Base-by-base conservation (phyloP, 257 asterid species). In the Jasminum sambac region DNA sequence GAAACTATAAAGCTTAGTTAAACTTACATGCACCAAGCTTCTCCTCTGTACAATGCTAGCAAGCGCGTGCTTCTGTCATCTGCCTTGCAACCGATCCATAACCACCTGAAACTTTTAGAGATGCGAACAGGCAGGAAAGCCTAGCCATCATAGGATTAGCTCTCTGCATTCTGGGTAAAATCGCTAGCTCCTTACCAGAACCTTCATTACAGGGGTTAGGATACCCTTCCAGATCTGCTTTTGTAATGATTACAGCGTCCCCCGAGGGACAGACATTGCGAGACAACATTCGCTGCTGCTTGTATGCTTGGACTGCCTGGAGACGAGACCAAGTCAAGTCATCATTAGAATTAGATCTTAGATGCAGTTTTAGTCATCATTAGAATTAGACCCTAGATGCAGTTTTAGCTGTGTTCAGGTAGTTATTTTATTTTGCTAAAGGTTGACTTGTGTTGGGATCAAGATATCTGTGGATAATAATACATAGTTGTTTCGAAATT, bases 181-280 rank as follows among this genome's bases (percentile, higher is more conserved):
- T 61, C 10, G 75, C 70, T 6, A 87, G 76, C 81, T 79, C 84
- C 86, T 79, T 86, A 66, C 86, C 76, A 5, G 76, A 70, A 65
- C 50, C 25, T 68, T 77, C 67, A 0, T 74, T 76, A 24, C 83
- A 72, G 13, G 98, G 86, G 81, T 85, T 82, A 67, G 74, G 80
- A 72, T 92, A 92, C 6, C 98, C 98, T 85, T 92, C 98, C 6
- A 92, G 90, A 79, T 92, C 98, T 34, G 86, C 97, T 79, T 90
- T 90, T 36, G 98, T 92, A 70, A 92, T 86, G 44, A 92, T 63
- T 9, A 92, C 97, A 16, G 81, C 95, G 58, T 92, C 98, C 41
- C 86, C 84, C n/a, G 96, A 76, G 4, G 85, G 66, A 64, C 84
- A 87, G n/a, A 79, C 69, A 12, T 72, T 70, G 71, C 70, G 73